Percentiles rank a stretch among this genome's conserved stretches.
phyloP scores from a whole-genome alignment of 805 yeast species.

The Yueomyces sinensis region DNA sequence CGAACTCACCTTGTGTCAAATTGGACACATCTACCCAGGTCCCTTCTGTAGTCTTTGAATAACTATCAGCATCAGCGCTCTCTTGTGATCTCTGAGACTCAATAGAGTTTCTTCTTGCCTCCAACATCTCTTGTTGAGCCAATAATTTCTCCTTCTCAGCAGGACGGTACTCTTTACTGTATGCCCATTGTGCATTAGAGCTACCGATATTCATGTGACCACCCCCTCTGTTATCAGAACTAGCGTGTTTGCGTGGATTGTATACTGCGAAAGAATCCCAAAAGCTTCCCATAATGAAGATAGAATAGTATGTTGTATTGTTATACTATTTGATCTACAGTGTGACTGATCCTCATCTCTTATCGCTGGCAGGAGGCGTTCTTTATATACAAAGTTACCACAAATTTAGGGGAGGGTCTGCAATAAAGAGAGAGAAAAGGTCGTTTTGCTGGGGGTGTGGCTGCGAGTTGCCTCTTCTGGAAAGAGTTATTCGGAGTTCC shows the following conservation, averaged over 20 bases:
- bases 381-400: too few relatives aligned
- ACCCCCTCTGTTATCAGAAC: conserved; percentile 9
- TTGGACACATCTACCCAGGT: conserved; percentile 11
- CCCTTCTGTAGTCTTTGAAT: too few relatives aligned
- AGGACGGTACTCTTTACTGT: conserved; percentile 12
- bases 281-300: conserved; percentile 12
- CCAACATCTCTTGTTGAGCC: neutral
- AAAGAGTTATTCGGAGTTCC: too few relatives aligned
- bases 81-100: conserved; percentile 2
- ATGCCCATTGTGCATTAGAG: conserved; percentile 9
- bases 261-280: conserved; percentile 24
- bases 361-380: too few relatives aligned
- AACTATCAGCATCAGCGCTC: conserved; percentile 1
- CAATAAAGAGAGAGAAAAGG: too few relatives aligned
- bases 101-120: conserved; percentile 1
- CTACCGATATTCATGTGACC: conserved; percentile 12
- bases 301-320: too few relatives aligned
- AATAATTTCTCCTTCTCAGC: neutral
- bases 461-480: too few relatives aligned
- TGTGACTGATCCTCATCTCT: too few relatives aligned
- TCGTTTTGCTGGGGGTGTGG: too few relatives aligned
- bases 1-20: conserved; percentile 14
- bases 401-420: too few relatives aligned
- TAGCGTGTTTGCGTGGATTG: conserved; percentile 20
- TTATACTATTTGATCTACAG: too few relatives aligned